A percentile compares a stretch with the other conserved stretches of the same genome.
Evolutionary conservation across 2,329 filamentous ascomycete species (phyloP).

Genomic region (Stachybotrys echinatus): DNA sequence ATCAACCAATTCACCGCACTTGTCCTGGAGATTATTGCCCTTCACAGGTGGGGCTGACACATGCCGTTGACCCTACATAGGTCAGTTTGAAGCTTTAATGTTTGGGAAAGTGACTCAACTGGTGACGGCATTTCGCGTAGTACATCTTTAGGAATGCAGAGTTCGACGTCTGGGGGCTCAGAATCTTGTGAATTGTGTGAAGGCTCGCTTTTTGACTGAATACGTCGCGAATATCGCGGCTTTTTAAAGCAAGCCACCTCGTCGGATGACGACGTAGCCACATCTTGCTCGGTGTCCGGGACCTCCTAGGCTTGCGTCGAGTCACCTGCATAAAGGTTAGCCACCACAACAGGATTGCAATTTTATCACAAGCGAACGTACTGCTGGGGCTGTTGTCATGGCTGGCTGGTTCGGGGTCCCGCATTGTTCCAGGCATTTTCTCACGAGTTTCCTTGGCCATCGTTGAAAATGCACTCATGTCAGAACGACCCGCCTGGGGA

Average conservation of each 20-base stretch:
- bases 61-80: conserved; percentile 12
- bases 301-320: conserved; percentile 12
- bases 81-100: background rate
- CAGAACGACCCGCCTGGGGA: background rate
- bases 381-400: background rate
- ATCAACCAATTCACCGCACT: background rate
- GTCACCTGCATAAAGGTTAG: conserved; percentile 7
- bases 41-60: conserved; percentile 19
- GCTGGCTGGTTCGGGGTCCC: background rate
- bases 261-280: conserved; percentile 10
- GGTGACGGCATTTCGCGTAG: background rate
- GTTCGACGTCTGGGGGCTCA: conserved; percentile 7
- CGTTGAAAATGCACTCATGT: background rate
- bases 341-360: background rate
- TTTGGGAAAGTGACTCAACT: background rate
- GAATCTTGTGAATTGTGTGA: conserved; percentile 16
- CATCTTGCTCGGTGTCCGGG: conserved; percentile 11
- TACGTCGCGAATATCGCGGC: conserved; percentile 36
- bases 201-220: conserved; percentile 44
- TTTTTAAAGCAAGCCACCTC: conserved; percentile 19
- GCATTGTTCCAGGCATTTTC: background rate
- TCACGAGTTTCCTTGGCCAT: background rate
- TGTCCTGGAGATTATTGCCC: background rate
- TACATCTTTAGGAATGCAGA: conserved; percentile 3
- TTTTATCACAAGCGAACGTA: background rate